phyloP scores from a whole-genome alignment of 2,329 filamentous ascomycete genomes.

The Balansia obtecta region DNA sequence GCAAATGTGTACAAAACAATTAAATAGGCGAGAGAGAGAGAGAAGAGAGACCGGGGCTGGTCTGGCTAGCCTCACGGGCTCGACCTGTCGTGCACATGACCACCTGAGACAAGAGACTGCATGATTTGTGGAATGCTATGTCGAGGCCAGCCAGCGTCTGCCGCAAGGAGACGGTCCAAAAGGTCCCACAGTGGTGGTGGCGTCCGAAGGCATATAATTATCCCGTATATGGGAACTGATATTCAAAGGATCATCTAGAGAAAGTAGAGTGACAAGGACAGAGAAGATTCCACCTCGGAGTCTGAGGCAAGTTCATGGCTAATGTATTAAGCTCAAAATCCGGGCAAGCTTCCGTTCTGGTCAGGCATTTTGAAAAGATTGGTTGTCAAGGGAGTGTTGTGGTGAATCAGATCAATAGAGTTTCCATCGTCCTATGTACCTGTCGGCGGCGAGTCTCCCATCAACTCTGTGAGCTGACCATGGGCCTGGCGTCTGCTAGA shows the following conservation, averaged over 20 bases:
- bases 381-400: neutral
- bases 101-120: neutral
- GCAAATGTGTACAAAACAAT: slow-evolving; percentile 2
- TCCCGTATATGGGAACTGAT: neutral
- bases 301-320: neutral
- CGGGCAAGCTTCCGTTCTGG: neutral
- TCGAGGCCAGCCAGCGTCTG: neutral
- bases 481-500: neutral
- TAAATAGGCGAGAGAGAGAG: neutral
- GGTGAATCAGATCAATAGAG: neutral
- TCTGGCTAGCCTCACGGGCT: neutral
- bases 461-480: neutral
- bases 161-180: neutral
- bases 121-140: neutral
- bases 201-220: neutral
- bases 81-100: neutral
- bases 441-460: neutral
- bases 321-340: slow-evolving; percentile 1
- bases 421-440: neutral
- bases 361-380: neutral
- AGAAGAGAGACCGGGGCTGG: neutral
- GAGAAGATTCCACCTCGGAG: neutral
- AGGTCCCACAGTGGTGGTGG: neutral
- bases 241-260: neutral
- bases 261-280: neutral